Evolutionary conservation across 2,329 filamentous ascomycete genomes (phyloP).

Genomic region (Colletotrichum musicola): DNA sequence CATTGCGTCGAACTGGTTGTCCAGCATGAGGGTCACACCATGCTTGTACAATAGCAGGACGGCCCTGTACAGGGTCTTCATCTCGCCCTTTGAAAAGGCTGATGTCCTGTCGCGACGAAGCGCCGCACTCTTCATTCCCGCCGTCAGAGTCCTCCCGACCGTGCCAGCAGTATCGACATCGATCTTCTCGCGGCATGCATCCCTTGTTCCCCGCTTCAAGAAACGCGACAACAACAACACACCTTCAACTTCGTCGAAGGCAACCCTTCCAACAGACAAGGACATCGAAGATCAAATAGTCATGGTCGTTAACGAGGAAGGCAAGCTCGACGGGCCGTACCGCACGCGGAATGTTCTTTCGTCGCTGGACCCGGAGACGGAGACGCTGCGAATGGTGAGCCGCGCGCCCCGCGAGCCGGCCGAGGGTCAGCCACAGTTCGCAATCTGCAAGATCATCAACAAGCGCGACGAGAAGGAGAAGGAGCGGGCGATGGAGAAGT

Average conservation of each 20-base stretch:
- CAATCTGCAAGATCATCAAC: constrained; percentile 79
- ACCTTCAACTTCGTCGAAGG: neutral
- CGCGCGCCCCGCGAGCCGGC: constrained; percentile 41
- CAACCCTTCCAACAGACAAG: constrained; percentile 49
- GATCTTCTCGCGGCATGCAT: constrained; percentile 22
- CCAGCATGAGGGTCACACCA: constrained; percentile 53
- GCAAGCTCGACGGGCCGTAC: constrained; percentile 54
- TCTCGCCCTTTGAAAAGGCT: constrained; percentile 51
- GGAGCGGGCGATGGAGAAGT: constrained; percentile 58
- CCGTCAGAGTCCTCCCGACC: constrained; percentile 13
- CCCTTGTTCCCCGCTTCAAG: constrained; percentile 11
- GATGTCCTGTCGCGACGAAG: constrained; percentile 44
- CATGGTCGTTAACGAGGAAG: constrained; percentile 57
- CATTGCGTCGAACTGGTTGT: neutral
- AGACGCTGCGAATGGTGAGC: constrained; percentile 56
- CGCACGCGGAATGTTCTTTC: constrained; percentile 55
- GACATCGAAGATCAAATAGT: constrained; percentile 58
- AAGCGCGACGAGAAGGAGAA: constrained; percentile 63
- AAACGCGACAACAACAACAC: constrained; percentile 9
- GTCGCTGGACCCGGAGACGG: constrained; percentile 49
- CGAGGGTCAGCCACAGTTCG: constrained; percentile 48
- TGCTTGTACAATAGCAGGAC: constrained; percentile 59
- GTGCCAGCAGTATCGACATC: constrained; percentile 4
- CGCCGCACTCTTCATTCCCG: constrained; percentile 34
- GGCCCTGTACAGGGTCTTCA: constrained; percentile 61